These are phyloP conservation scores for Kazachstania viticola DNA, from an alignment of 805 yeast genomes.

Conservation along the genomic window DNA sequence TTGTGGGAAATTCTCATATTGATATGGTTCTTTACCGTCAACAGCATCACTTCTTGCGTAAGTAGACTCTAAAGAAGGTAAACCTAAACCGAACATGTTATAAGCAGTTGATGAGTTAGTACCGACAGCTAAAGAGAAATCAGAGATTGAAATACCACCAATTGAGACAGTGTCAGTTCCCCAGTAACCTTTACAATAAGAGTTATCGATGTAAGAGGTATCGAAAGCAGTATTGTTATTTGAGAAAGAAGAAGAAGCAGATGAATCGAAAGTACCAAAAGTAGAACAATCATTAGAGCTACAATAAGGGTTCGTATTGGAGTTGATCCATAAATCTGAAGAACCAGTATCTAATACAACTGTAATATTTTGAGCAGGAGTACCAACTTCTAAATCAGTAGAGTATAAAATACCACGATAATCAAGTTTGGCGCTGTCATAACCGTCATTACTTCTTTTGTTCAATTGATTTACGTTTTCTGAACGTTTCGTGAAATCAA, in stretches of 20 bases:
- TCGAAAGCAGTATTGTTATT: slow-evolving; percentile 28
- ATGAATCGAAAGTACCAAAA: slow-evolving; percentile 12
- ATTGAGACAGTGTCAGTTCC: slow-evolving; percentile 46
- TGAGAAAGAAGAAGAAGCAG: slow-evolving; percentile 14
- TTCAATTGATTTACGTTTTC: no score
- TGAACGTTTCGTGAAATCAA: not conserved
- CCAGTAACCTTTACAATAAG: slow-evolving; percentile 33
- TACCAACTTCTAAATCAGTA: slow-evolving; percentile 29
- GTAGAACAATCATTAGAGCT: slow-evolving; percentile 9
- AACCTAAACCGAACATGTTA: slow-evolving; percentile 50
- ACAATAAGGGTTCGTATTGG: slow-evolving; percentile 26
- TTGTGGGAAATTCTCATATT: slow-evolving; percentile 54
- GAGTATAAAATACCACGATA: slow-evolving; percentile 1
- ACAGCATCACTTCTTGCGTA: not conserved
- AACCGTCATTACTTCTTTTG: not conserved
- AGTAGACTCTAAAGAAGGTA: slow-evolving; percentile 46
- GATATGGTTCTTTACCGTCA: slow-evolving; percentile 17
- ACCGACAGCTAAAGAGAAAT: slow-evolving; percentile 65
- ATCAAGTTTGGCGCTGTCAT: not conserved
- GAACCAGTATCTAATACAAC: slow-evolving; percentile 70
- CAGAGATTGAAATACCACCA: slow-evolving; percentile 35
- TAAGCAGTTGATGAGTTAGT: slow-evolving; percentile 34
- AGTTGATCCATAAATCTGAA: slow-evolving; percentile 48
- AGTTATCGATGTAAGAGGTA: slow-evolving; percentile 43
- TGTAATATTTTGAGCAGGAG: slow-evolving; percentile 39